phyloP scores from a whole-genome alignment of 2,329 filamentous ascomycete species.

The Boeremia exigua region DNA sequence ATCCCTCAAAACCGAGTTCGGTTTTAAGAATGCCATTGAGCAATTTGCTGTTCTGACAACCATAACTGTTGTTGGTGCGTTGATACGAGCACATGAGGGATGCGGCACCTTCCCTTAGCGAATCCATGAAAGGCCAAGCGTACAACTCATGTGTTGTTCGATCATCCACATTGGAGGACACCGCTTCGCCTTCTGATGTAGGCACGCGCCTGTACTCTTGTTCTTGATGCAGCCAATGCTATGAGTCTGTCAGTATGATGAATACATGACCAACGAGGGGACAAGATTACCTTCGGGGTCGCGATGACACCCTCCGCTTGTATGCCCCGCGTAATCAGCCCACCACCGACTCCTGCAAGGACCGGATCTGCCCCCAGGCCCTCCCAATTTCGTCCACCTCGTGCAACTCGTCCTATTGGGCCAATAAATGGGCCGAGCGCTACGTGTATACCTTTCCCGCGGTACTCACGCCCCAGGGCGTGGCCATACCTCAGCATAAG shows the following conservation, averaged over 20 bases:
- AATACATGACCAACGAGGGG: too few species aligned
- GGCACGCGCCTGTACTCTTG: slow-evolving; percentile 57
- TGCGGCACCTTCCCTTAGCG: slow-evolving; percentile 62
- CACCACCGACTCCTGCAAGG: slow-evolving; percentile 61
- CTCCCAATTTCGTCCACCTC: slow-evolving; percentile 77
- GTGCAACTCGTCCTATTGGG: slow-evolving; percentile 72
- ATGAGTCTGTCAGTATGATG: slow-evolving; percentile 30
- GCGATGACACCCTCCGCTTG: slow-evolving; percentile 57
- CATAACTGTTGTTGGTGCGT: slow-evolving; percentile 39
- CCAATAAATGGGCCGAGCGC: slow-evolving; percentile 73
- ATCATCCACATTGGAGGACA: slow-evolving; percentile 69
- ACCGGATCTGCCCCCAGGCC: slow-evolving; percentile 72
- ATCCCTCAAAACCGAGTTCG: slow-evolving; percentile 58
- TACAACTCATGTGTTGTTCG: slow-evolving; percentile 71
- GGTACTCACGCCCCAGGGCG: slow-evolving; percentile 72
- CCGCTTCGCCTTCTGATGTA: slow-evolving; percentile 58
- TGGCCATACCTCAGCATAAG: slow-evolving; percentile 71
- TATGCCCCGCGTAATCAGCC: slow-evolving; percentile 59
- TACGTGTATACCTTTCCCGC: slow-evolving; percentile 74
- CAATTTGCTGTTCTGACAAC: slow-evolving; percentile 47
- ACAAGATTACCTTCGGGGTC: slow-evolving; percentile 25
- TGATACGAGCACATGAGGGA: slow-evolving; percentile 66
- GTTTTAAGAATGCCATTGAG: slow-evolving; percentile 59
- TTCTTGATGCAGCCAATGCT: slow-evolving; percentile 57
- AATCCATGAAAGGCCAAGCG: slow-evolving; percentile 69